A percentile compares a stretch with the other conserved stretches of the same genome.
Evolutionary conservation across 1,284 basidiomycete genomes (phyloP).

Genomic region (Phylloboletellus chloephorus): DNA sequence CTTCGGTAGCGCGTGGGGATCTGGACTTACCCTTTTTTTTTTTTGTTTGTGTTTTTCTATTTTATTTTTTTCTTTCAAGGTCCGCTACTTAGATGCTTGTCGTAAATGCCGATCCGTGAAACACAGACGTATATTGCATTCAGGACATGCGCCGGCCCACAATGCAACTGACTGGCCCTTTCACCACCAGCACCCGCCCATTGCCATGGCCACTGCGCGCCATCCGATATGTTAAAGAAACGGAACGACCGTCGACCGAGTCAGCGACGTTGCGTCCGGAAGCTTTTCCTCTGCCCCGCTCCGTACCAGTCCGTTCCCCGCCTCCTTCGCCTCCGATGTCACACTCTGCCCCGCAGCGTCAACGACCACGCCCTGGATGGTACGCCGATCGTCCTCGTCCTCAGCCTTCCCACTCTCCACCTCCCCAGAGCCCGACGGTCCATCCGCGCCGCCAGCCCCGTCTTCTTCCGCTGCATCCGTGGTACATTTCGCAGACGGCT

Average conservation of each 20-base stretch:
- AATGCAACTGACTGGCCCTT: neutral
- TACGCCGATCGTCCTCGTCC: conserved; percentile 55
- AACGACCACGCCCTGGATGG: conserved; percentile 45
- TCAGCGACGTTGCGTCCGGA: conserved; percentile 10
- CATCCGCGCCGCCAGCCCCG: conserved; percentile 18
- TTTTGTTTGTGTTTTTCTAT: conserved; percentile 44
- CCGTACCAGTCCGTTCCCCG: conserved; percentile 7
- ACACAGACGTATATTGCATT: conserved; percentile 9
- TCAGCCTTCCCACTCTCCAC: conserved; percentile 21
- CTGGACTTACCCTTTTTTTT: conserved; percentile 54
- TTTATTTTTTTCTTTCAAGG: conserved; percentile 40
- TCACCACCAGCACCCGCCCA: too few relatives aligned
- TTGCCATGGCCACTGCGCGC: too few relatives aligned
- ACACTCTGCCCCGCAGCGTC: conserved; percentile 25
- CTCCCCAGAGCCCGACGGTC: conserved; percentile 7
- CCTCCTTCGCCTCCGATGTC: conserved; percentile 14
- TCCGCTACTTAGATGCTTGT: conserved; percentile 28
- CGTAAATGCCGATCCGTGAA: conserved; percentile 27
- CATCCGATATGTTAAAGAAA: conserved; percentile 16
- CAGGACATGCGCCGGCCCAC: neutral
- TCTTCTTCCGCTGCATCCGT: conserved; percentile 28
- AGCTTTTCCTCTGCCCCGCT: conserved; percentile 23
- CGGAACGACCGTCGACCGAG: conserved; percentile 17
- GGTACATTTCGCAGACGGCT: conserved; percentile 14
- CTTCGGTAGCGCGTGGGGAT: conserved; percentile 42